phyloP scores from a whole-genome alignment of 352 stramenopile genomes.

The Phytophthora tubulina region DNA sequence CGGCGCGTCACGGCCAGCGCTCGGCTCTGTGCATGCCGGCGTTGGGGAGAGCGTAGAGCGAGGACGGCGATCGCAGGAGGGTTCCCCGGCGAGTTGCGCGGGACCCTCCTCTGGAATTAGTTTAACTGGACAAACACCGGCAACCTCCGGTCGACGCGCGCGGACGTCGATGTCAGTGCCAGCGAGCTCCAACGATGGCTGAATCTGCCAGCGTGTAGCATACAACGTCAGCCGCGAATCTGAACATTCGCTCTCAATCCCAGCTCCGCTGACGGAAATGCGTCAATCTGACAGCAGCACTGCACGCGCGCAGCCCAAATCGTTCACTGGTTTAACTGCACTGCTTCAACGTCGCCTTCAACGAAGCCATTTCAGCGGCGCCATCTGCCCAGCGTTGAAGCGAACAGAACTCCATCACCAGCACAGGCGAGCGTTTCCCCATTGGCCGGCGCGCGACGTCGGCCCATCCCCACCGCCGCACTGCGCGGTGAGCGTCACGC shows the following conservation, averaged over 20 bases:
- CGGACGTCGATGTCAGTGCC: slow-evolving; percentile 9
- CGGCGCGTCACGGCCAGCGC: slow-evolving; percentile 41
- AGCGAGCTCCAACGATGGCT: too few relatives aligned
- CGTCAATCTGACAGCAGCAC: neutral
- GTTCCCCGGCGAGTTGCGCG: neutral
- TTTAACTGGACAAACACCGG: neutral
- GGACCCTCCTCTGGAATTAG: neutral
- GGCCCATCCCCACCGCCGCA: slow-evolving; percentile 29
- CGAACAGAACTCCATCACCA: slow-evolving; percentile 29
- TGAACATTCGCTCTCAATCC: neutral
- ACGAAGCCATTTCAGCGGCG: slow-evolving; percentile 19
- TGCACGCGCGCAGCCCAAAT: neutral
- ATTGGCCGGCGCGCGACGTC: slow-evolving; percentile 14
- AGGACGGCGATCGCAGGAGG: neutral
- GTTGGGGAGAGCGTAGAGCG: slow-evolving; percentile 4
- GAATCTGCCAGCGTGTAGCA: too few relatives aligned
- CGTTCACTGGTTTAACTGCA: neutral
- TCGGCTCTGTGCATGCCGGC: slow-evolving; percentile 29
- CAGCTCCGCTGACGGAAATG: neutral
- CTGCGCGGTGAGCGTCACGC: slow-evolving; percentile 28
- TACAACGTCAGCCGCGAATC: neutral
- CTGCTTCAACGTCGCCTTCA: slow-evolving; percentile 1
- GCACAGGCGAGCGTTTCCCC: slow-evolving; percentile 11
- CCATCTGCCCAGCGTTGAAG: slow-evolving; percentile 25
- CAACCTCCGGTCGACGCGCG: slow-evolving; percentile 10